Evolutionary conservation across 805 yeast species (phyloP).

Genomic region (Myxozyma geophila): DNA sequence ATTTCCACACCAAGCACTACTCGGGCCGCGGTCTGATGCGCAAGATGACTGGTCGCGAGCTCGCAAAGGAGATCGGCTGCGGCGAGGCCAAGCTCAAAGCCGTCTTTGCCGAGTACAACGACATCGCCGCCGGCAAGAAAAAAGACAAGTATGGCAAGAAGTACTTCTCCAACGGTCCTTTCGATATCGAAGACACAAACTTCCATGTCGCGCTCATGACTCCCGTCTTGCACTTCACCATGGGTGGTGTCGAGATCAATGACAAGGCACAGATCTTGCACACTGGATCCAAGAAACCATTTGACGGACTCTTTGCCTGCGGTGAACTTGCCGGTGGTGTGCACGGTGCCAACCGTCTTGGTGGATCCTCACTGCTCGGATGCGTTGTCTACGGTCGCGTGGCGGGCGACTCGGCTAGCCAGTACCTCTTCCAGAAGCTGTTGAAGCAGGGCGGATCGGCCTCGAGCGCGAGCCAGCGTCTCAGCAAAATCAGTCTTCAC

Average conservation of each 20-base stretch:
- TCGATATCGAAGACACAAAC: constrained; percentile 44
- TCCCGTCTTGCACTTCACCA: constrained; percentile 65
- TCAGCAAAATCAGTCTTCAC: constrained; percentile 52
- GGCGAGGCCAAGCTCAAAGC: constrained; percentile 42
- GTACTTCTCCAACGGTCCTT: constrained; percentile 56
- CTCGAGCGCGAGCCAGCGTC: constrained; percentile 46
- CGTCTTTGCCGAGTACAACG: constrained; percentile 51
- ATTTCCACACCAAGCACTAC: constrained; percentile 61
- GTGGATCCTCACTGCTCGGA: constrained; percentile 59
- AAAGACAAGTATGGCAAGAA: constrained; percentile 53
- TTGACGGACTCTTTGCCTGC: constrained; percentile 57
- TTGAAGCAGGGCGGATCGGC: constrained; percentile 39
- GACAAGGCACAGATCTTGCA: constrained; percentile 50
- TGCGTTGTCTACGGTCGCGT: constrained; percentile 61
- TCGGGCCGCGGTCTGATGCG: constrained; percentile 60
- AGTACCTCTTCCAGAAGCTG: constrained; percentile 45
- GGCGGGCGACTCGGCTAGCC: constrained; percentile 50
- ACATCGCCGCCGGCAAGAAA: constrained; percentile 48
- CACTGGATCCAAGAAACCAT: constrained; percentile 38
- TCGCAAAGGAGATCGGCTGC: constrained; percentile 51
- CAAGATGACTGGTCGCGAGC: constrained; percentile 51
- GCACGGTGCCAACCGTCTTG: constrained; percentile 60
- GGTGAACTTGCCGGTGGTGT: constrained; percentile 67
- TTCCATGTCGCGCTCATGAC: constrained; percentile 61
- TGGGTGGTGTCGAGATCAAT: constrained; percentile 68